Evolutionary conservation across 768 basidiomycete genomes (phyloP).

Genomic region (Suillus cothurnatus): DNA sequence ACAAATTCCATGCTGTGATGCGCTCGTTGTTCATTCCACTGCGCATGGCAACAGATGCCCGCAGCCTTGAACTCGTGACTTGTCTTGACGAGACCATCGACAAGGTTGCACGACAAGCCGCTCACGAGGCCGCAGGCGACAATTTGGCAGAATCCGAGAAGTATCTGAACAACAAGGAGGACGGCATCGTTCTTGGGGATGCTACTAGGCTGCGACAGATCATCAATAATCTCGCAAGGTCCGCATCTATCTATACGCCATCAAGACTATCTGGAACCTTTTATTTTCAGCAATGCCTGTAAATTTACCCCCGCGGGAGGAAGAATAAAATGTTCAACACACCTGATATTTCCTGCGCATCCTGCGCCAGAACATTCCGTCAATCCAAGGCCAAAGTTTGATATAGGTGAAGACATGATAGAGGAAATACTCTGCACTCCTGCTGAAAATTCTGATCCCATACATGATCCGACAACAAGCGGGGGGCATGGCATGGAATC

Average conservation of each 20-base stretch:
- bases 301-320: slow-evolving; percentile 79
- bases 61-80: slow-evolving; percentile 65
- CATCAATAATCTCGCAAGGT: slow-evolving; percentile 83
- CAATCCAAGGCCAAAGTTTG: slow-evolving; percentile 6
- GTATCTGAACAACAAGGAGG: slow-evolving; percentile 34
- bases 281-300: slow-evolving; percentile 62
- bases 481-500: not conserved
- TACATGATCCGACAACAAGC: not conserved
- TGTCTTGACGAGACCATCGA: slow-evolving; percentile 72
- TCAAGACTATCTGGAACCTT: slow-evolving; percentile 2
- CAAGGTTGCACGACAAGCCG: slow-evolving; percentile 59
- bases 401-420: slow-evolving; percentile 16
- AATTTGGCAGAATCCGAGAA: slow-evolving; percentile 17
- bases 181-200: slow-evolving; percentile 80
- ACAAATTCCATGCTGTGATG: slow-evolving; percentile 78
- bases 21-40: slow-evolving; percentile 72
- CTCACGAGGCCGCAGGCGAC: slow-evolving; percentile 63
- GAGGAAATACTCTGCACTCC: slow-evolving; percentile 30
- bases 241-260: slow-evolving; percentile 6
- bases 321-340: slow-evolving; percentile 66
- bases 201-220: slow-evolving; percentile 82
- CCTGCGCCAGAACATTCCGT: slow-evolving; percentile 16
- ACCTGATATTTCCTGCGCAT: slow-evolving; percentile 45
- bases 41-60: slow-evolving; percentile 65
- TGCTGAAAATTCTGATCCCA: slow-evolving; percentile 37